Conservation (phyloP, 176 grass and related monocot genomes). For the Microstegium vimineum region DNA sequence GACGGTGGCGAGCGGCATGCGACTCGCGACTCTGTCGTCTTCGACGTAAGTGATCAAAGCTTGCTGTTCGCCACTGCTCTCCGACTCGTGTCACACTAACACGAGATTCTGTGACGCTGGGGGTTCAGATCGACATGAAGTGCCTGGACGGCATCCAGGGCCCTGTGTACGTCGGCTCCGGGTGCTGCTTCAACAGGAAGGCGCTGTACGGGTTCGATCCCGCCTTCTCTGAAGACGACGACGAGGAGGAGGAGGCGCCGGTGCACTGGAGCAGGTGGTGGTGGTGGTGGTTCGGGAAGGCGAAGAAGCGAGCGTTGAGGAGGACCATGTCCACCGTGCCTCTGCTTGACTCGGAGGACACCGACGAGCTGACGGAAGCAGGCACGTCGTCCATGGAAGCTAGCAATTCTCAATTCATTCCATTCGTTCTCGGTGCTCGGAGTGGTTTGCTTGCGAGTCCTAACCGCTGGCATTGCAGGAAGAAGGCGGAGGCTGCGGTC, state of each 20-base stretch:
- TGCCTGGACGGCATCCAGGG: constrained; percentile 65
- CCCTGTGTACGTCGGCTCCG: constrained; percentile 52
- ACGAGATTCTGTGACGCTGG: background rate
- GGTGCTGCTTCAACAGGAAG: constrained; percentile 66
- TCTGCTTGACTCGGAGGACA: constrained; percentile 47
- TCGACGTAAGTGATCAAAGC: constrained; percentile 30
- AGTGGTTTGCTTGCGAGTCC: background rate
- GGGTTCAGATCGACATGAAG: constrained; percentile 59
- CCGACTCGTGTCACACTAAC: no score
- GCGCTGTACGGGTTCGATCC: constrained; percentile 73
- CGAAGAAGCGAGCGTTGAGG: background rate
- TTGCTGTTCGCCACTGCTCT: background rate
- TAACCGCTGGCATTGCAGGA: background rate
- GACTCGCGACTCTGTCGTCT: constrained; percentile 40
- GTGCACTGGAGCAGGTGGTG: background rate
- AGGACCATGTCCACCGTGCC: constrained; percentile 44
- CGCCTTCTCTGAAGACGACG: constrained; percentile 13
- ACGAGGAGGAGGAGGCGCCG: background rate
- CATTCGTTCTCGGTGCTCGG: background rate
- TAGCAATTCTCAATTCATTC: background rate
- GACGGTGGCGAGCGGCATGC: background rate
- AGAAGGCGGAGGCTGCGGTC: constrained; percentile 25
- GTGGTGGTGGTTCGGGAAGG: constrained; percentile 20
- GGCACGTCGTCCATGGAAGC: background rate
- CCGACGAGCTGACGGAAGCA: background rate